Conservation (phyloP, 768 basidiomycete species). For the Termitomyces sp. region DNA sequence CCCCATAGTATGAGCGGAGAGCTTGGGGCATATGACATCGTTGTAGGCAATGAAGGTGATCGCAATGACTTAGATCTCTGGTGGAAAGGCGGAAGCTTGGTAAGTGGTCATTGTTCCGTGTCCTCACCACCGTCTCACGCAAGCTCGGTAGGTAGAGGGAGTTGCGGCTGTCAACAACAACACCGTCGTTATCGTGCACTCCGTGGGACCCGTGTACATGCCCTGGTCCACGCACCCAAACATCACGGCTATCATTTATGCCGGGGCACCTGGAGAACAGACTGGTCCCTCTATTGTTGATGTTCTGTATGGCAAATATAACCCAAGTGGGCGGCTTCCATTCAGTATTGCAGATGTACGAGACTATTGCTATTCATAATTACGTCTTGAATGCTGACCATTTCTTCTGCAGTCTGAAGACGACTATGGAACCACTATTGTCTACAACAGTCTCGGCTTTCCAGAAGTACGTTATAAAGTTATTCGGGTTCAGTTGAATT, state of each 20-base stretch:
- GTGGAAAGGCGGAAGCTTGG: conserved; percentile 51
- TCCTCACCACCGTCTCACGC: conserved; percentile 7
- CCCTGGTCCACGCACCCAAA: conserved; percentile 76
- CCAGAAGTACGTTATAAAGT: conserved; percentile 6
- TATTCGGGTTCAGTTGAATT: background rate
- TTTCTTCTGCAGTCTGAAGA: conserved; percentile 26
- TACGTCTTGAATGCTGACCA: background rate
- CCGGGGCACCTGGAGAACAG: conserved; percentile 68
- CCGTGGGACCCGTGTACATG: conserved; percentile 70
- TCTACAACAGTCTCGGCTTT: conserved; percentile 35
- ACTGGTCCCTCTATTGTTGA: conserved; percentile 75
- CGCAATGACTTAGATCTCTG: conserved; percentile 55
- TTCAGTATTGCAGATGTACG: conserved; percentile 69
- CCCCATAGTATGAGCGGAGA: conserved; percentile 45
- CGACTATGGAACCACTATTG: conserved; percentile 41
- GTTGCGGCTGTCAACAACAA: conserved; percentile 70
- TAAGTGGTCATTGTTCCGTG: conserved; percentile 5
- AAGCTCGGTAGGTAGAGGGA: conserved; percentile 33
- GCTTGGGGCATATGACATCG: conserved; percentile 53
- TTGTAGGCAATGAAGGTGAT: conserved; percentile 62
- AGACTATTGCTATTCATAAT: background rate
- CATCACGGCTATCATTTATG: conserved; percentile 55
- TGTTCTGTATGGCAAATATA: conserved; percentile 74
- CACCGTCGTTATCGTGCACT: conserved; percentile 77
- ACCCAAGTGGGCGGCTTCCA: conserved; percentile 68